Evolutionary conservation across 2,329 filamentous ascomycete genomes (phyloP), one percentile per base, ranked within the genome.

Genomic region (Fusarium decemcellulare): DNA sequence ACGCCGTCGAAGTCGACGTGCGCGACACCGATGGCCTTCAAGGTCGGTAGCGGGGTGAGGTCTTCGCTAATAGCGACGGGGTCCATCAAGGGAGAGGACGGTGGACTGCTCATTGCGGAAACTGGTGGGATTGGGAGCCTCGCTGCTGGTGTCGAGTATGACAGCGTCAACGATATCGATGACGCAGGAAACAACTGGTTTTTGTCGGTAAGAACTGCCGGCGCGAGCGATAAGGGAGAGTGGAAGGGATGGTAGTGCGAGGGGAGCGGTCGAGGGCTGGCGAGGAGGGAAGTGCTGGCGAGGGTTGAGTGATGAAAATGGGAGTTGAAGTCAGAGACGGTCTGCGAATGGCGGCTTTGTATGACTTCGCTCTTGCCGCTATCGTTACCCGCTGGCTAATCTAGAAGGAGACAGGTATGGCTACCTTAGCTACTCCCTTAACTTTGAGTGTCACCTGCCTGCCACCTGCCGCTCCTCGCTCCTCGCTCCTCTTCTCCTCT

Each of bases 1-100:
- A 96, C 86, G 40, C 93, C 92, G 67, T 92, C 91, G 76, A 98
- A 96, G 74, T 87, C 83, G 55, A 89, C 80, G 29, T 79, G 79
- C 15, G 82, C 84, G 51, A 85, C 86, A 50, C 84, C 84, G 16
- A 87, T 85, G 2, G 81, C 75, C 78, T 90, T 91, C 81, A 88
- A 87, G 37, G 76, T 80, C 16, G 89, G 89, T 12, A 91, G 80
- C n/a, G 89, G 88, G n/a, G 87, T 81, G 27, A 91, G 74, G 66
- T 87, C 86, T 67, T 86, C 83, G 66, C 84, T 86, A 66, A 91
- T 80, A 15, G 78, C 79, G 57, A 88, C 77, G 15, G 86, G 84
- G 50, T 84, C 83, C 75, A 87, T 81, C 65, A 84, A 82, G 6
- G 85, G 86, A 32, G 86, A 86, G 23, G 84, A 84, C 27, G 83